Percentiles rank a stretch among this genome's conserved stretches.
Evolutionary conservation across 257 asterid species (phyloP).

Genomic region (Lavandula angustifolia): DNA sequence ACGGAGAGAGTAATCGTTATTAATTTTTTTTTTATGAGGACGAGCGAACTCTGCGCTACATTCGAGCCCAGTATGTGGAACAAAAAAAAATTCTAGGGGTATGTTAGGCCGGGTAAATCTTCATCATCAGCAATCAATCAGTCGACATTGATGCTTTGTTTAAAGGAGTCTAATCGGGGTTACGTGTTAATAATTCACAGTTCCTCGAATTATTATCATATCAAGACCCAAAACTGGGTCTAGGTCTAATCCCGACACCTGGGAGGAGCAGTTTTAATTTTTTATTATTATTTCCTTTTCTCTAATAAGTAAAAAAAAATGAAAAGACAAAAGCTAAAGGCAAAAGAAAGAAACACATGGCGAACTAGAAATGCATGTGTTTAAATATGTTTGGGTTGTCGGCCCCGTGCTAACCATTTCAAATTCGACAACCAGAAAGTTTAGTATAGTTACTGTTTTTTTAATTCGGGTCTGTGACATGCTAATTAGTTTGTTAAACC

Average conservation of each 20-base stretch:
- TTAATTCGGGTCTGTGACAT: conserved; percentile 1
- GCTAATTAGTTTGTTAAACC: conserved; percentile 4
- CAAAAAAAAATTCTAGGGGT: conserved; percentile 15
- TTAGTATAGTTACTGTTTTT: conserved; percentile 26
- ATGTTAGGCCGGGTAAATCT: conserved; percentile 16
- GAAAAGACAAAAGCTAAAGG: not conserved
- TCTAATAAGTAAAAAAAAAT: not conserved
- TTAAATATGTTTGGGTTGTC: conserved; percentile 35
- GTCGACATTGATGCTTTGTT: conserved; percentile 14
- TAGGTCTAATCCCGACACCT: conserved; percentile 39
- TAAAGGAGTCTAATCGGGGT: conserved; percentile 22
- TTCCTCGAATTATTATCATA: not conserved
- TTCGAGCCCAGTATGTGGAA: too few relatives aligned
- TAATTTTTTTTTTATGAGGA: too few relatives aligned
- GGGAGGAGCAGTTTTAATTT: conserved; percentile 23
- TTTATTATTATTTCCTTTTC: not conserved
- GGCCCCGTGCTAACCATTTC: conserved; percentile 46
- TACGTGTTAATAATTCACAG: conserved; percentile 25
- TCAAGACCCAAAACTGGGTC: conserved; percentile 9
- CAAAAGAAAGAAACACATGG: not conserved
- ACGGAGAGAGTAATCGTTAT: too few relatives aligned
- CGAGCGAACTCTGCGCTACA: too few relatives aligned
- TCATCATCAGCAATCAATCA: conserved; percentile 12
- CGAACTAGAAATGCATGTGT: conserved; percentile 19
- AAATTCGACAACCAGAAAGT: conserved; percentile 28